Evolutionary conservation across 345 rosid species (phyloP), one percentile per base, ranked within the genome.

Genomic region (Pistacia vera): DNA sequence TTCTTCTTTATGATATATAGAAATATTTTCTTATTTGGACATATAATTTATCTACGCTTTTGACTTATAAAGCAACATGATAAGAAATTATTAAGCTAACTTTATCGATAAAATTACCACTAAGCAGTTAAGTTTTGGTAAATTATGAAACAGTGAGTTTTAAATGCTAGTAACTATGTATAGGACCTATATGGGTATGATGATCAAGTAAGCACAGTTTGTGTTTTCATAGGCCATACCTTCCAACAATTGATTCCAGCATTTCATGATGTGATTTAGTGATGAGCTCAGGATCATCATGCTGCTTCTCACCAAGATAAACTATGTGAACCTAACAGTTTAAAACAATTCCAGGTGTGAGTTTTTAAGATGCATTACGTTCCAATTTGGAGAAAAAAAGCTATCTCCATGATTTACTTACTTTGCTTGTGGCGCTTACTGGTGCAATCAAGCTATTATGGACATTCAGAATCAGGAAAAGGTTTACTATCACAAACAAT

Each of bases 221-320:
- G n/a, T 57, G 4, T 8, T 18, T 57, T 57, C 28, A 16, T 20
- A 0, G n/a, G 61, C 33, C 38, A 4, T 72, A 81, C 85, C 85
- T 82, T 79, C 82, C 85, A 76, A 79, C 48, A 76, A 79, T 8
- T 52, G 66, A 63, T 70, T 74, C 83, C n/a, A 84, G 28, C 69
- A 84, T 84, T 11, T 78, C 68, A 48, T 75, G 82, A 74, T 84
- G 86, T 44, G 66, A 68, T 65, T 78, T 28, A 3, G 77, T 81
- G 33, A 76, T 78, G 38, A 56, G 38, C 9, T 74, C 71, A 30
- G 33, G 25, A 25, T 25, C 25, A 25, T 25, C 25, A 25, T 25
- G 25, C 25, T 25, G 25, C 25, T 25, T 25, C 25, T 25, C 25
- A 25, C 25, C 25, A 25, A 25, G 25, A 25, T 25, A 25, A 25